Evolutionary conservation across 176 grass and related monocot genomes (phyloP).

Genomic region (Musa acuminata): DNA sequence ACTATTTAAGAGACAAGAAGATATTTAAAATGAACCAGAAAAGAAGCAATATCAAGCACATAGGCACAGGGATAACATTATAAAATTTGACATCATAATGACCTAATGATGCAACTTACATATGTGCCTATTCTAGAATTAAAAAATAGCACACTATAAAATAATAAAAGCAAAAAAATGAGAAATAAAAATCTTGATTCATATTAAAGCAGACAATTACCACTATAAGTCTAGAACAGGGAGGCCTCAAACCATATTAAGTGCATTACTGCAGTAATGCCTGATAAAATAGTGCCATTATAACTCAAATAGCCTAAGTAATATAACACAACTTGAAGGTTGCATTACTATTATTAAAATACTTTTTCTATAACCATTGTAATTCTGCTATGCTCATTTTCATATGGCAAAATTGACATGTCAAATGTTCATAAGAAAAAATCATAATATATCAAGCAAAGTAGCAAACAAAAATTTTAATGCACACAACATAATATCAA

Average conservation of each 20-base stretch:
- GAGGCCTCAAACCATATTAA: too few species aligned
- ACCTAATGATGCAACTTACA: background rate
- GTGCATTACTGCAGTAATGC: too few species aligned
- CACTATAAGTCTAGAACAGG: too few species aligned
- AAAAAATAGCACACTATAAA: background rate
- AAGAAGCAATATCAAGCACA: background rate
- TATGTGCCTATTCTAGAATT: background rate
- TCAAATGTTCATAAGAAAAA: background rate
- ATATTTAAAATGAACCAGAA: background rate
- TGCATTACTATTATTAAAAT: background rate
- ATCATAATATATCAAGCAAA: background rate
- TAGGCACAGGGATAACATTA: background rate
- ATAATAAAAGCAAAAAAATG: background rate
- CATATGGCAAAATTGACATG: background rate
- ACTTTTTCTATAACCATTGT: background rate
- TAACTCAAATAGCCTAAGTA: too few species aligned
- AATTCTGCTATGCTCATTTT: background rate
- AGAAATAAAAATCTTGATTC: background rate
- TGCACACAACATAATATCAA: constrained; percentile 18
- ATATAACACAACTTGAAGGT: too few species aligned
- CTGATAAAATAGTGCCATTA: too few species aligned
- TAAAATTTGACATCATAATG: background rate
- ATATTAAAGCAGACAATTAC: too few species aligned
- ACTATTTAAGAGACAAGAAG: background rate
- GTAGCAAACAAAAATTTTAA: background rate